Conservation (phyloP, 2,329 filamentous ascomycete species). For the Penicillium sp. region DNA sequence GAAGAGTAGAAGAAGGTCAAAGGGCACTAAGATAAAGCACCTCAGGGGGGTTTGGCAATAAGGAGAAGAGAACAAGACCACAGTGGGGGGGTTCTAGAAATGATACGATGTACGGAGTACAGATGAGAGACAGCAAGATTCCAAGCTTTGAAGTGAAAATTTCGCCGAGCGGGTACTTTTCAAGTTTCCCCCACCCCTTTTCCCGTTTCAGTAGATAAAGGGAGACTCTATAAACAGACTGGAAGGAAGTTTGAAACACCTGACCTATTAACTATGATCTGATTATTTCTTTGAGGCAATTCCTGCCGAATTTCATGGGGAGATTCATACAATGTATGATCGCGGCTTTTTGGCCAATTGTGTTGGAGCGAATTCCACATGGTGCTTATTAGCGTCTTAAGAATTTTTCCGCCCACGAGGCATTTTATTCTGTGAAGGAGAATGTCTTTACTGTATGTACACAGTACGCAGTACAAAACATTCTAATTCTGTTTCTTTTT, state of each 20-base stretch:
- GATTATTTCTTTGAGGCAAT: neutral
- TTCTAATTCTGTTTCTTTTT: neutral
- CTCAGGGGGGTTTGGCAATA: neutral
- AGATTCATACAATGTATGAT: neutral
- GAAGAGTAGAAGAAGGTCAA: neutral
- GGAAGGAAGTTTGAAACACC: too few species aligned
- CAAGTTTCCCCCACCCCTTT: too few species aligned
- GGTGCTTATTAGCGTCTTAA: neutral
- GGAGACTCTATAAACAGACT: neutral
- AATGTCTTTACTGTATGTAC: too few species aligned
- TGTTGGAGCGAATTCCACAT: constrained; percentile 5
- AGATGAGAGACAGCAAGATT: too few species aligned
- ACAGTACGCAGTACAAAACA: neutral
- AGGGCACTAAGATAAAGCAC: neutral
- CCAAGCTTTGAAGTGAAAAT: neutral
- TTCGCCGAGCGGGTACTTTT: neutral
- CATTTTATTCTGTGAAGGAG: neutral
- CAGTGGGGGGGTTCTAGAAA: constrained; percentile 1
- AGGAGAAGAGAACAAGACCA: neutral
- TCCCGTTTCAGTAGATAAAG: constrained; percentile 3
- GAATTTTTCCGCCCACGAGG: neutral
- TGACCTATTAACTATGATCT: too few species aligned
- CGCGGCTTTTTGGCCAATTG: constrained; percentile 4
- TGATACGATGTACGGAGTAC: neutral
- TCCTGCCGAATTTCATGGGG: neutral